Base-by-base conservation (phyloP, 2,329 filamentous ascomycete species). In the Coleophoma cylindrospora region DNA sequence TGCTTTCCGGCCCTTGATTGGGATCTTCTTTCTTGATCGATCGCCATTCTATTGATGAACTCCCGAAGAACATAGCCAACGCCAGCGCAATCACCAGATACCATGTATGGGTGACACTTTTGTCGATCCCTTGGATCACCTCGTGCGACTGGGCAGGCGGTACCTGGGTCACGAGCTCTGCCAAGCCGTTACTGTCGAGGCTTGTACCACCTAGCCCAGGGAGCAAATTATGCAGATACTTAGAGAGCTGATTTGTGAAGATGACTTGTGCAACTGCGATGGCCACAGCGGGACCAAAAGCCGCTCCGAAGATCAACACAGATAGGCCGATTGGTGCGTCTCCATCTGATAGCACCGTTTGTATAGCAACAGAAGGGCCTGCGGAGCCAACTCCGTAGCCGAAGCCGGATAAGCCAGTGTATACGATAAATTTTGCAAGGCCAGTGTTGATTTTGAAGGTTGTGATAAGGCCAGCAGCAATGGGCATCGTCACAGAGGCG, bases 391-490 rank as follows among this genome's bases (percentile, higher is more conserved):
- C 51, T 6, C 63, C 63, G 1, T 63, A 50, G 9, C 63, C 62
- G 34, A 63, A 61, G 10, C 63, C 63, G 22, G 52, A 59, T 1
- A 66, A 9, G 13, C 65, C 41, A 40, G 60, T 54, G 34, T 55
- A 66, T 9, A 54, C 59, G 27, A 65, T 57, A 72, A 72, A 75
- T 48, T 64, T 62, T 1, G 57, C 50, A 2, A 61, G 58, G 1
- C 58, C 50, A 8, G 66, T 69, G 46, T 65, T 54, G 15, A 65
- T 54, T 33, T 63, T 56, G 15, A 70, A 65, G 0, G 68, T 72
- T 1, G 68, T 69, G 32, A 74, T 36, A 1, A 74, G 61, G 2
- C 71, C 72, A 2, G 66, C 65, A 1, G 70, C 72, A 41, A 73
- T 62, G 8, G 67, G 68, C 34, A 56, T 50, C 12, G 63, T 40